Conservation (phyloP, 2,329 filamentous ascomycete species). For the Colletotrichum phormii region DNA sequence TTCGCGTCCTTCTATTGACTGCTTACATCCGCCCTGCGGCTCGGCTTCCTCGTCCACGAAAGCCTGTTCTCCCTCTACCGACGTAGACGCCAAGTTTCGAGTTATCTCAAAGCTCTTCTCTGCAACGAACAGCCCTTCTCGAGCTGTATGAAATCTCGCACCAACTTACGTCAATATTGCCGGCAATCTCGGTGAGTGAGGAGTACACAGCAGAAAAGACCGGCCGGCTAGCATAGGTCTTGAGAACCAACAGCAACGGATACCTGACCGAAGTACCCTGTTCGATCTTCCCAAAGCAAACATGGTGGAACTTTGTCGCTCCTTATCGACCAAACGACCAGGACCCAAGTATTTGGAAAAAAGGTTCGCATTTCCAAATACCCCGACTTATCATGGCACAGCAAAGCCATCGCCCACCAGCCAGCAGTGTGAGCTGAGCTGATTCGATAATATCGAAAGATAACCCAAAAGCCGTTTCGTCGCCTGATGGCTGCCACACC, state of each 20-base stretch:
- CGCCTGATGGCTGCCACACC: constrained; percentile 19
- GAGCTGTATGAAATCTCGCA: background rate
- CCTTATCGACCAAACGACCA: constrained; percentile 21
- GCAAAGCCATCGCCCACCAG: background rate
- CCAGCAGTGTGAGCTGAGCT: constrained; percentile 1
- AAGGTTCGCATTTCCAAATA: background rate
- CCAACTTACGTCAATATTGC: background rate
- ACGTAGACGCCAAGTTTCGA: background rate
- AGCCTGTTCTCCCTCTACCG: background rate
- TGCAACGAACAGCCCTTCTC: background rate
- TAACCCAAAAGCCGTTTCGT: constrained; percentile 15
- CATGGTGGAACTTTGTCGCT: constrained; percentile 12
- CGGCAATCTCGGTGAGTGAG: constrained; percentile 22
- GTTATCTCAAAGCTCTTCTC: background rate
- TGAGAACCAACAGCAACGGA: constrained; percentile 12
- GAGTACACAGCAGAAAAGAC: background rate
- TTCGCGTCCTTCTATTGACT: background rate
- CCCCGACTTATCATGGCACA: constrained; percentile 21
- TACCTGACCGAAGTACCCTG: constrained; percentile 18
- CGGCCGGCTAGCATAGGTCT: constrained; percentile 29
- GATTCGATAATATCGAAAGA: constrained; percentile 19
- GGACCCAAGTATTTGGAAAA: constrained; percentile 17
- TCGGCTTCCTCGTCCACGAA: background rate
- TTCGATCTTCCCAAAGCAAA: constrained; percentile 32
- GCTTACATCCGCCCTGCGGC: background rate